Base-by-base conservation (phyloP, 192 early-diverging fungal genomes). In the Rhizoclosmatium sp. region DNA sequence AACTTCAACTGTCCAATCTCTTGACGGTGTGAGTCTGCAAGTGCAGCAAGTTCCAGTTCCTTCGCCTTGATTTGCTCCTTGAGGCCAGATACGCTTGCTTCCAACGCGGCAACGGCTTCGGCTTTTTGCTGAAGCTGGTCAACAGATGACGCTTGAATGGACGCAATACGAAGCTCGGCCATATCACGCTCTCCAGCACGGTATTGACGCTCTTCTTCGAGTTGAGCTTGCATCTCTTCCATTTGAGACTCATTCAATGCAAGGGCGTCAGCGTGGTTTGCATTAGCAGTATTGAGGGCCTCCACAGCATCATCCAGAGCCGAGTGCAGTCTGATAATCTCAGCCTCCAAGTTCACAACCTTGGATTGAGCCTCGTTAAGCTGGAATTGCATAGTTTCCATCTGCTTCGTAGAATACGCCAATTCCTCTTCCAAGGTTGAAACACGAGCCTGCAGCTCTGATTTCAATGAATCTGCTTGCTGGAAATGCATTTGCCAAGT, bases 131-230 rank as follows among this genome's bases (percentile, higher is more conserved):
- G 31, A 9, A 47, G 7, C 23, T 14, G 7, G 66, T 78, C 76
- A 5, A 31, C 4, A 9, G 39, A 12, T 10, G 68, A 23, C 16
- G 76, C 76, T 39, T 56, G 16, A 39, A 56, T 59, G 47, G 68
- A 39, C 1, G 76, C 76, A 39, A 78, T 68, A 16, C 76, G 76
- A 41, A 78, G 47, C 46, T 78, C 76, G 65, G 65, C 59, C 76
- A 78, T 78, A 47, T 78, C 65, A 12, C 56, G 12, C 56, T 78
- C 76, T 21, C 76, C 76, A 21, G 68, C 76, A 9, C 76, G 16
- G 49, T 69, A 67, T 54, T 46, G 41, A 4, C 65, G 31, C 66
- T 78, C 66, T n/a, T 78, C 66, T 39, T 47, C 65, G 41, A 78
- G 76, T 4, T 47, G 48, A 21, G 14, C 44, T 19, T 23, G 47